Conservation (phyloP, 257 asterid genomes). For the Nicotiana sylvestris region DNA sequence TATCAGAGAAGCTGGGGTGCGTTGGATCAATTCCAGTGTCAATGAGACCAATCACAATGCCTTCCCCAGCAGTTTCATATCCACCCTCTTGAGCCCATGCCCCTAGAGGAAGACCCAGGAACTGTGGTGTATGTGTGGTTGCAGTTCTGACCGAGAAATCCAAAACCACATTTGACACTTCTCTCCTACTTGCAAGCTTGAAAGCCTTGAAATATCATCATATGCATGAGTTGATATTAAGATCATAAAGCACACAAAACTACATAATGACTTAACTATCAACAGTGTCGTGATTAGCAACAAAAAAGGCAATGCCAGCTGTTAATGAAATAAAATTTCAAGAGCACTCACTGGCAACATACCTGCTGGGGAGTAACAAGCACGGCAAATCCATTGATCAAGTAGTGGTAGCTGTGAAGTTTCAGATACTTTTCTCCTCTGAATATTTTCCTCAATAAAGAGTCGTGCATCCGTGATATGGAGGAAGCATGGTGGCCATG, state of each 20-base stretch:
- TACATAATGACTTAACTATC: background rate
- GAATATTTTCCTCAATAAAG: slow-evolving; percentile 51
- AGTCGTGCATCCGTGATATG: slow-evolving; percentile 66
- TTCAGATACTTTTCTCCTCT: slow-evolving; percentile 78
- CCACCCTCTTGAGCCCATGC: slow-evolving; percentile 98
- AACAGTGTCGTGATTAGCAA: background rate
- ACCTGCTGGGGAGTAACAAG: slow-evolving; percentile 90
- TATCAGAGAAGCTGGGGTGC: slow-evolving; percentile 87
- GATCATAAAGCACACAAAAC: background rate
- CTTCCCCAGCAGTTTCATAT: slow-evolving; percentile 86
- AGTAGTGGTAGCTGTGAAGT: slow-evolving; percentile 89
- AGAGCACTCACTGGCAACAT: background rate
- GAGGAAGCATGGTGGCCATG: slow-evolving; percentile 27
- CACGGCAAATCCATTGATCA: slow-evolving; percentile 91
- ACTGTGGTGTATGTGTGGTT: slow-evolving; percentile 94
- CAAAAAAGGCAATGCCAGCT: background rate
- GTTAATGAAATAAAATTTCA: background rate
- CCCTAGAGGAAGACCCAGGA: slow-evolving; percentile 91
- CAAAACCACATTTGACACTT: slow-evolving; percentile 70
- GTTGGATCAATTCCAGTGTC: slow-evolving; percentile 96
- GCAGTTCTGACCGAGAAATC: slow-evolving; percentile 88
- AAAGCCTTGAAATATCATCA: slow-evolving; percentile 51
- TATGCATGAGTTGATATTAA: background rate
- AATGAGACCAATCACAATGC: slow-evolving; percentile 82
- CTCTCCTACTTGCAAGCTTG: slow-evolving; percentile 66